A percentile compares a stretch with the other conserved stretches of the same genome.
phyloP scores from a whole-genome alignment of 2,329 filamentous ascomycete species.

The Colletotrichum cordylinicola region DNA sequence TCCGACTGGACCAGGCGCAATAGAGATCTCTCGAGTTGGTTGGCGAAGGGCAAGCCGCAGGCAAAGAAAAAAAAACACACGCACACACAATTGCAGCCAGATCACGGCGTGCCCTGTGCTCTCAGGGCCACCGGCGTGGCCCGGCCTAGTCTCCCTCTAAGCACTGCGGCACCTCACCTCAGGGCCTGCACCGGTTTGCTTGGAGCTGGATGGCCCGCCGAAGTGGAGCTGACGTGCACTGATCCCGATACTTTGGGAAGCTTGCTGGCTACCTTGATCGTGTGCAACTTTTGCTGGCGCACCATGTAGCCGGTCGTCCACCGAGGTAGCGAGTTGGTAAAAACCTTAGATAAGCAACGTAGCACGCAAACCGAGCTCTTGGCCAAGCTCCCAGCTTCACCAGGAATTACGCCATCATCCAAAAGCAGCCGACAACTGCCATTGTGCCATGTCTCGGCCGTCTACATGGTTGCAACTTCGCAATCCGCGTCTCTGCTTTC shows the following conservation, averaged over 20 bases:
- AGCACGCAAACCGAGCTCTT: background rate
- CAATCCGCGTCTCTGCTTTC: background rate
- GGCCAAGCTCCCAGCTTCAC: background rate
- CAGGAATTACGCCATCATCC: background rate
- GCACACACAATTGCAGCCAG: background rate
- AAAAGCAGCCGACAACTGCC: background rate
- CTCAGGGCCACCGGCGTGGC: background rate
- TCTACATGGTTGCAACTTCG: background rate
- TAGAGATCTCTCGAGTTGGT: background rate
- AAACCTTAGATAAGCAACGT: conserved; percentile 7
- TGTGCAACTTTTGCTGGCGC: background rate
- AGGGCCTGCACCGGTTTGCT: background rate
- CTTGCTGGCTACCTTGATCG: background rate
- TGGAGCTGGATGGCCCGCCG: conserved; percentile 3
- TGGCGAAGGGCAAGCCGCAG: conserved; percentile 1
- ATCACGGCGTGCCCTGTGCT: conserved; percentile 24
- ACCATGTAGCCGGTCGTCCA: background rate
- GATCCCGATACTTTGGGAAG: conserved; percentile 1
- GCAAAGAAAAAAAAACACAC: background rate
- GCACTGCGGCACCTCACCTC: background rate
- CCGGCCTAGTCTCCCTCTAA: background rate
- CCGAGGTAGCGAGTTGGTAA: background rate
- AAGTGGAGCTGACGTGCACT: background rate
- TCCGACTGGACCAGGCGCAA: background rate
- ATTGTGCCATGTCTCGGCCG: background rate